Conservation (phyloP, 2,329 filamentous ascomycete genomes). For the Elsinoe batatas region DNA sequence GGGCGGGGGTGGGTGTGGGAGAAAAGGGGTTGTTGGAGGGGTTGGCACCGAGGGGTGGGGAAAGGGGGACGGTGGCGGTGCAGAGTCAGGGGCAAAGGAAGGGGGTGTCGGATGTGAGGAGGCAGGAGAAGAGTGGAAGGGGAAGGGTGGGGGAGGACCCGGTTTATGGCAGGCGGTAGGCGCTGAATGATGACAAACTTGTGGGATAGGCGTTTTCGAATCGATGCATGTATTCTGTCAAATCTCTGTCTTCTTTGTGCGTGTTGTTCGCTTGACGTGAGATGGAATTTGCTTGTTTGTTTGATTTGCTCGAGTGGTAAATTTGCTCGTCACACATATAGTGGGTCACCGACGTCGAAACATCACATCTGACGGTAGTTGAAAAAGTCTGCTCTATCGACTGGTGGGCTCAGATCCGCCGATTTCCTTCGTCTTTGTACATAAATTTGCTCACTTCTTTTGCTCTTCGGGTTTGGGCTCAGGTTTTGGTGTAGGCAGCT, state of each 20-base stretch:
- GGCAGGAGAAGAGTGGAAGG: slow-evolving; percentile 17
- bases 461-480: slow-evolving; percentile 83
- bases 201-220: background rate
- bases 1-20: slow-evolving; percentile 30
- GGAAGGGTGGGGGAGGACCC: slow-evolving; percentile 27
- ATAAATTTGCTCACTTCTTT: slow-evolving; percentile 62
- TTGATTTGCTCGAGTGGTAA: background rate
- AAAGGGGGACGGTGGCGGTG: slow-evolving; percentile 6
- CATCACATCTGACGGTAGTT: background rate
- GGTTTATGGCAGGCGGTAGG: slow-evolving; percentile 29
- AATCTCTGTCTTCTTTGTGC: background rate
- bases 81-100: background rate
- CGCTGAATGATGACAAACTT: slow-evolving; percentile 22
- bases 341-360: background rate
- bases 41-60: slow-evolving; percentile 13
- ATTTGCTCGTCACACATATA: background rate
- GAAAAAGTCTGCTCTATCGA: background rate
- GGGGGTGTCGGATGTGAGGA: slow-evolving; percentile 13
- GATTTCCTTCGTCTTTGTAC: slow-evolving; percentile 4
- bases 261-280: background rate
- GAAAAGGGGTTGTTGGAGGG: slow-evolving; percentile 29
- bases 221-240: background rate
- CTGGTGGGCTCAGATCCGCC: background rate
- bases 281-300: background rate
- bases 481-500: slow-evolving; percentile 88